A percentile compares a stretch with the other conserved stretches of the same genome.
Conservation (phyloP, 1,139 yeast species). For the Pichia sp. region DNA sequence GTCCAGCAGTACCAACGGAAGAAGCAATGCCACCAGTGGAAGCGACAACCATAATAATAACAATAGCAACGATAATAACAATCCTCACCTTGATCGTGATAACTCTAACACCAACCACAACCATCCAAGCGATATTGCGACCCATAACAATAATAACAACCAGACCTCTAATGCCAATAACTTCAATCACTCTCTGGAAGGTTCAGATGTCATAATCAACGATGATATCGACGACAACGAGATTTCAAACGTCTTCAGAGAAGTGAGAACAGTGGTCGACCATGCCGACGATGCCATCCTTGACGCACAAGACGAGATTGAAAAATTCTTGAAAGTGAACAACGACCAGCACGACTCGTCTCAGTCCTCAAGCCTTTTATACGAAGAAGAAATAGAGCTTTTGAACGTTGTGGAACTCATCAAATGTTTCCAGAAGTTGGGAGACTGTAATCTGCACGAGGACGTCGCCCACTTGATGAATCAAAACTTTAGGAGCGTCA, state of each 20-base stretch:
- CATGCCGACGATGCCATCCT: slow-evolving; percentile 27
- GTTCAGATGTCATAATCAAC: slow-evolving; percentile 8
- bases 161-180: not conserved
- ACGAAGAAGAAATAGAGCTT: slow-evolving; percentile 27
- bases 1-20: not conserved
- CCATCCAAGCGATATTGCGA: too few relatives aligned
- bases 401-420: slow-evolving; percentile 27
- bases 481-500: slow-evolving; percentile 24
- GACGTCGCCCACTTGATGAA: slow-evolving; percentile 19
- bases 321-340: slow-evolving; percentile 19
- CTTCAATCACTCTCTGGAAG: not conserved
- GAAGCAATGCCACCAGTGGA: not conserved
- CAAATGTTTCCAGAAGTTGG: slow-evolving; percentile 23
- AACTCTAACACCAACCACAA: not conserved
- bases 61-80: not conserved
- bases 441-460: slow-evolving; percentile 22
- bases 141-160: slow-evolving; percentile 10
- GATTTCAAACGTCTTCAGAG: slow-evolving; percentile 22
- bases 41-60: not conserved
- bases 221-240: slow-evolving; percentile 13
- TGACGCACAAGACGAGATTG: slow-evolving; percentile 23
- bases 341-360: not conserved
- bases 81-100: slow-evolving; percentile 1
- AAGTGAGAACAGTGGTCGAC: slow-evolving; percentile 26
- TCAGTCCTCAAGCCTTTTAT: slow-evolving; percentile 7